Evolutionary conservation across 106 monocot species (phyloP).

Genomic region (Amphibolis antarctica): DNA sequence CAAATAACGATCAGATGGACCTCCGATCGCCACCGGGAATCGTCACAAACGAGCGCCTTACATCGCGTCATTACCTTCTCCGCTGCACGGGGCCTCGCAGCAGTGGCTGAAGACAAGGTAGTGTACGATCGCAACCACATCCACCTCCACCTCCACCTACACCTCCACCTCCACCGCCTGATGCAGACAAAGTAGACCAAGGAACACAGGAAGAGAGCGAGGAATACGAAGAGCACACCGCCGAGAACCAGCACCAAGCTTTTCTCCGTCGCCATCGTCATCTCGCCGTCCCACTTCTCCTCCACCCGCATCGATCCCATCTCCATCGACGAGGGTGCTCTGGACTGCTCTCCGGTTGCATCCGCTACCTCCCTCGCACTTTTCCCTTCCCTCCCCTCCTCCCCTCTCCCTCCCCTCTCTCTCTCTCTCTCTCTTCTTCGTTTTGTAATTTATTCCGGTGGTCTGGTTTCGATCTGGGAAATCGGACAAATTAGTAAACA

Average conservation of each 20-base stretch:
- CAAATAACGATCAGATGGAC: no score
- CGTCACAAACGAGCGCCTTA: background rate
- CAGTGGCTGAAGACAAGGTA: background rate
- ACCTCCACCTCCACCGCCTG: background rate
- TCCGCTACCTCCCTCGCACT: no score
- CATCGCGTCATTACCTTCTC: background rate
- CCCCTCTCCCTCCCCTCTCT: no score
- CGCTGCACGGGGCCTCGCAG: background rate
- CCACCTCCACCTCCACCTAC: background rate
- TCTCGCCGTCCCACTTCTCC: background rate
- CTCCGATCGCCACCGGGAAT: background rate
- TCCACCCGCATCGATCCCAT: background rate
- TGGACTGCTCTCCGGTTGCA: no score
- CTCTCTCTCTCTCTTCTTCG: no score
- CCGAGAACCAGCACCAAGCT: background rate
- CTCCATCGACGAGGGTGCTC: background rate
- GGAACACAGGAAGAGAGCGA: background rate
- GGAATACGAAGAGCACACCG: background rate
- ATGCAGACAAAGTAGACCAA: background rate
- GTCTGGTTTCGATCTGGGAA: no score
- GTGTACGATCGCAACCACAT: background rate
- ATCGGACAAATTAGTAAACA: no score
- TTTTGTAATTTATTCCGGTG: no score
- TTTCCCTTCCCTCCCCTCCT: no score
- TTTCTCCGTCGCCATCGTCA: background rate